Evolutionary conservation across 83 land plant species (phyloP).

Genomic region (Thuja plicata): DNA sequence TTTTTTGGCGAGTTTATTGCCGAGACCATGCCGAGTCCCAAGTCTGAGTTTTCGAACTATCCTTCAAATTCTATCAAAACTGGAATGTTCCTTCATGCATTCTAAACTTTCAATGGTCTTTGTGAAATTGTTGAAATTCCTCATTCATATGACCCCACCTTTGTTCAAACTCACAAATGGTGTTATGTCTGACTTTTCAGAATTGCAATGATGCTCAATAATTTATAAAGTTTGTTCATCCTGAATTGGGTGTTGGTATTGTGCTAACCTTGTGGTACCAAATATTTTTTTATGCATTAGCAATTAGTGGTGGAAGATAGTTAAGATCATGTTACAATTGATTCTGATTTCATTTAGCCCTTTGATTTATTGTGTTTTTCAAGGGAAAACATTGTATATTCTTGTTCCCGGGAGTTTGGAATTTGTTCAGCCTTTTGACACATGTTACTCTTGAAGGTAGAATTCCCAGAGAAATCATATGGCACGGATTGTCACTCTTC

Average conservation of each 20-base stretch:
- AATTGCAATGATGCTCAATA: slow-evolving; percentile 95
- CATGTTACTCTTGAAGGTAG: slow-evolving; percentile 34
- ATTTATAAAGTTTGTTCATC: slow-evolving; percentile 90
- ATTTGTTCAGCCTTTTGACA: not conserved
- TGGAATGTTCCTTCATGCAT: not conserved
- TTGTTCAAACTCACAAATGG: not conserved
- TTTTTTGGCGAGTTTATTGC: too few species aligned
- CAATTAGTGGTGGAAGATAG: not conserved
- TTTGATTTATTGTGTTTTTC: not conserved
- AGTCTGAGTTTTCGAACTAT: too few species aligned
- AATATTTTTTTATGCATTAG: not conserved
- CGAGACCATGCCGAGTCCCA: too few species aligned
- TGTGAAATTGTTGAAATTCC: not conserved
- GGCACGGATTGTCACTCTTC: slow-evolving; percentile 93
- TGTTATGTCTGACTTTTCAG: slow-evolving; percentile 31
- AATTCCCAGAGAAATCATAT: slow-evolving; percentile 94
- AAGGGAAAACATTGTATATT: not conserved
- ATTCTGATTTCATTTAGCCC: not conserved
- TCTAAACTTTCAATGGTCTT: not conserved
- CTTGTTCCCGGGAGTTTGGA: not conserved
- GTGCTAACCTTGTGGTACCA: not conserved
- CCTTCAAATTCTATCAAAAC: not conserved
- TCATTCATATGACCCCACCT: not conserved
- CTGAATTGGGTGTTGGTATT: slow-evolving; percentile 96
- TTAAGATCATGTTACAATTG: not conserved